Base-by-base conservation (phyloP, 2,329 filamentous ascomycete genomes). In the Venturia asperata region DNA sequence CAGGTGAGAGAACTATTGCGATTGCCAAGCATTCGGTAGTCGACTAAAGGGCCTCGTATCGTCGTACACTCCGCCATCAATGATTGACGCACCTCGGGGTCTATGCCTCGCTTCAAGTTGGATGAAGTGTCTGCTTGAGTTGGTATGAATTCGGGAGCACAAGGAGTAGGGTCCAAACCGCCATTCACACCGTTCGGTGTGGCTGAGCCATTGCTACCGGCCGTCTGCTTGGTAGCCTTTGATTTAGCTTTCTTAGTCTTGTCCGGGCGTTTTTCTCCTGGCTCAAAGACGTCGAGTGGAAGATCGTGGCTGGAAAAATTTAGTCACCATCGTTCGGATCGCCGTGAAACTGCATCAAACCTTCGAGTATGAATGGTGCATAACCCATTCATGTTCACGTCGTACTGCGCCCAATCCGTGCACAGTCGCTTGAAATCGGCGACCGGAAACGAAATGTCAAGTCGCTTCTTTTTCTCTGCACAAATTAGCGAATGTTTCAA, bases 351-450 rank as follows among this genome's bases (percentile, higher is more conserved):
- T 17, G 15, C 21, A 37, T 79, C 87, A 78, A 82, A 96, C 92
- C 89, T 95, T 76, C 91, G 88, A 62, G 92, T 87, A 73, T 96
- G 88, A 67, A 91, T 88, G 63, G 97, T 86, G 64, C 87, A 87
- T 63, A 99, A 79, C 52, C 87, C 90, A 73, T 92, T 91, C 63
- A 90, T 77, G n/a, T 89, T 85, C 15, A 83, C 79, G 68, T 93
- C 82, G 75, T 89, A 96, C 66, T 88, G 86, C 58, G 88, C 81
- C 86, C 90, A 94, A 47, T 82, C 82, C 45, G 81, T 87, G 76
- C 92, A 95, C 63, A 88, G 83, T n/a, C 84, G 82, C 78, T 92
- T 96, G 80, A 97, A 99, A 65, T 91, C 87, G 64, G 89, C 84
- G 37, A 96, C 92, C 70, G 94, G 88, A 71, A 85, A 88, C 24